phyloP scores from a whole-genome alignment of 192 early-diverging fungal species.

The Dissophora ornata region DNA sequence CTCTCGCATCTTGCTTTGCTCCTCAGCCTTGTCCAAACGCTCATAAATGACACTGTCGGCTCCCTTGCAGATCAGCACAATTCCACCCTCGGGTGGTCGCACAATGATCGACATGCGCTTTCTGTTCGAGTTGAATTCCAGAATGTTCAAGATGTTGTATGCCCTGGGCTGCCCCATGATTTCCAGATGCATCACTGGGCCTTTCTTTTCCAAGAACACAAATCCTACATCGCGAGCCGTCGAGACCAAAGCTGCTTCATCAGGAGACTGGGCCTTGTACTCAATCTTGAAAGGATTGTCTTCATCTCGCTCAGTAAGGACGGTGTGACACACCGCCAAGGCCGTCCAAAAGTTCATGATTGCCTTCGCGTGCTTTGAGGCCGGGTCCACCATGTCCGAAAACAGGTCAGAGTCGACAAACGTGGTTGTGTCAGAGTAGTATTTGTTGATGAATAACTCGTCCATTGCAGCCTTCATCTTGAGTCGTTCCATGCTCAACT shows the following conservation, averaged over 20 bases:
- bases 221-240: constrained; percentile 89
- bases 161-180: constrained; percentile 77
- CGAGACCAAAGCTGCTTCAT: constrained; percentile 92
- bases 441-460: constrained; percentile 68
- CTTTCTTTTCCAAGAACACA: constrained; percentile 79
- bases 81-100: constrained; percentile 73
- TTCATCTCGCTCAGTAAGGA: constrained; percentile 71
- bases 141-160: constrained; percentile 74
- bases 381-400: constrained; percentile 68
- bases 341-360: constrained; percentile 86
- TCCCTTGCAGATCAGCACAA: constrained; percentile 92
- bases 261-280: constrained; percentile 95
- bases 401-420: constrained; percentile 79
- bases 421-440: constrained; percentile 70
- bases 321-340: constrained; percentile 91
- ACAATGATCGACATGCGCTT: constrained; percentile 97
- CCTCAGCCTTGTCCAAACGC: constrained; percentile 67
- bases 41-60: constrained; percentile 95
- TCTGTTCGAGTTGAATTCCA: constrained; percentile 95
- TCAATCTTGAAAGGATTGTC: constrained; percentile 65
- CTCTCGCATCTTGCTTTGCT: constrained; percentile 77
- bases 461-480: constrained; percentile 71
- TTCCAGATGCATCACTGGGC: constrained; percentile 73
- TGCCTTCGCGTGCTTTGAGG: constrained; percentile 66
- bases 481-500: constrained; percentile 53